Base-by-base conservation (phyloP, 257 asterid species). In the Leptodermis oblonga region DNA sequence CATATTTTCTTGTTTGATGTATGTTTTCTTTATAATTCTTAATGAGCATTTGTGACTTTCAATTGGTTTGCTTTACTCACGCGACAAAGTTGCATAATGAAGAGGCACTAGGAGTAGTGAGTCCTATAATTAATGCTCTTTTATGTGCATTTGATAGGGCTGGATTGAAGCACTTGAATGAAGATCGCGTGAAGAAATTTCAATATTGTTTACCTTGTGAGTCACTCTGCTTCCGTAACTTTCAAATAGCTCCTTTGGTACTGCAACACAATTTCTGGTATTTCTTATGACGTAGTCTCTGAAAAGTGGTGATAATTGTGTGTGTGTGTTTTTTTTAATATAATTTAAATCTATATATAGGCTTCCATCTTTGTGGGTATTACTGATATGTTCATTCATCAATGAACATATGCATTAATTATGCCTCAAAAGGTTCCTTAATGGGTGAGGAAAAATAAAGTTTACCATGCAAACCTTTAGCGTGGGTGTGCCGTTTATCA, bases 191-290 rank as follows among this genome's bases (percentile, higher is more conserved):
- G 70, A 92, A 85, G 88, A 87, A 87, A 80, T 92, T 92, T 33
- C 94, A 89, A 79, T 92, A 92, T 74, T 92, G 98, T 88, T 82
- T 92, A 73, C 98, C 98, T 13, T 92, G 98, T 92, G 81, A 83
- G 96, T 84, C 62, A 61, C 49, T 53, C 34, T 71, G 42, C 17
- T 73, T 45, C 2, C 67, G 34, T 10, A 65, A 52, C 34, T 67
- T 67, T 49, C 45, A 22, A 49, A 11, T 23, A 15, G 36, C 63
- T 43, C 45, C n/a, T 65, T 48, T 45, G 7, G 5, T 59, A 15
- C 54, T 37, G 60, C 36, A 10, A 25, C 67, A 23, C 54, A 22
- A 22, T 18, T 66, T 69, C 58, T 74, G 25, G 73, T 20, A 33
- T 39, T 39, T 33, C 52, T 48, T 67, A 30, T 66, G 15, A 9